Conservation (phyloP, 495 filamentous ascomycete genomes). For the Apiosordaria backusii region DNA sequence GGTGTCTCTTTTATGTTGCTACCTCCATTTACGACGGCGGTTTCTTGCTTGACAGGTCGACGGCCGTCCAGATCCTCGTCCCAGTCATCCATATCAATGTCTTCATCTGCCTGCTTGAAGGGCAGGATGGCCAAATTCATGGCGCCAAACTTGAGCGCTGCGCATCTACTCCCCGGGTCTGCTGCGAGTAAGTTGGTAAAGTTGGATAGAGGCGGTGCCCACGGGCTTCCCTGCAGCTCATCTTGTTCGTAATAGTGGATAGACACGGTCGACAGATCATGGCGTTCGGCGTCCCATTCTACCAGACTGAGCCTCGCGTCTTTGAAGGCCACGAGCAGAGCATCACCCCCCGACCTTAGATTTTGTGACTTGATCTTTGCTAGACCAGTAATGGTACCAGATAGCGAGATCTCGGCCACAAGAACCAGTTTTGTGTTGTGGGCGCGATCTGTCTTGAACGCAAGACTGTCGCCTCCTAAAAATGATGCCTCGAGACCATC, state of each 20-base stretch:
- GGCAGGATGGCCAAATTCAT: conserved; percentile 90
- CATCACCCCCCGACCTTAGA: conserved; percentile 75
- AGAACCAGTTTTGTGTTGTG: conserved; percentile 76
- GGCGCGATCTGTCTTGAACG: conserved; percentile 53
- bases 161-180: conserved; percentile 89
- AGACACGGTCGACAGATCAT: conserved; percentile 77
- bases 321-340: conserved; percentile 76
- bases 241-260: conserved; percentile 98
- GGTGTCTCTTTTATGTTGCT: conserved; percentile 62
- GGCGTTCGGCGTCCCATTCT: conserved; percentile 84
- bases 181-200: conserved; percentile 76
- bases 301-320: conserved; percentile 91
- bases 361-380: conserved; percentile 66
- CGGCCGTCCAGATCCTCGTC: conserved; percentile 71
- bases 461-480: conserved; percentile 51
- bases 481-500: conserved; percentile 60
- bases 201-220: conserved; percentile 63
- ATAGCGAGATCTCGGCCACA: conserved; percentile 73
- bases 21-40: conserved; percentile 52
- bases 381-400: conserved; percentile 79
- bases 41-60: conserved; percentile 41
- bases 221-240: conserved; percentile 72
- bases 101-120: conserved; percentile 85
- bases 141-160: conserved; percentile 84
- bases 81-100: conserved; percentile 82